phyloP scores from a whole-genome alignment of 768 basidiomycete genomes.

The Pulveroboletus ravenelii region DNA sequence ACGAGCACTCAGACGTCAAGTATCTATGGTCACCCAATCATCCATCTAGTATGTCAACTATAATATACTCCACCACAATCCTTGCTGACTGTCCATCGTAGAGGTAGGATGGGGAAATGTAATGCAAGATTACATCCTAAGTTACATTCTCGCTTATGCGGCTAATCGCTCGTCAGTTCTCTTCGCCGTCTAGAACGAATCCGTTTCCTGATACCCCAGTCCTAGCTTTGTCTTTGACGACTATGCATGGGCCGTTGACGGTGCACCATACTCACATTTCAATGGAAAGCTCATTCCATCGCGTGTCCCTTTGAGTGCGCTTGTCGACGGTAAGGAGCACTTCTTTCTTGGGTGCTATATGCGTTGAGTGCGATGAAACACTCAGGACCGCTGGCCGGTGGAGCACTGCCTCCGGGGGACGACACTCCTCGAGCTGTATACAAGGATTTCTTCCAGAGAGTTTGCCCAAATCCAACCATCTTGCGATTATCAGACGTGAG shows the following conservation, averaged over 20 bases:
- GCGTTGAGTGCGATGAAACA: not conserved
- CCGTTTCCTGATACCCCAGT: not conserved
- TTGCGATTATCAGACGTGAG: not conserved
- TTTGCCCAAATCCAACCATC: not conserved
- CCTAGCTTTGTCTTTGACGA: not conserved
- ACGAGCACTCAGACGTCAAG: not conserved
- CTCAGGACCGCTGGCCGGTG: not conserved
- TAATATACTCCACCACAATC: not conserved
- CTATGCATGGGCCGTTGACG: not conserved
- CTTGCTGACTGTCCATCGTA: not conserved
- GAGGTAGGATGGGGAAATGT: not conserved
- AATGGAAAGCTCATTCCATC: slow-evolving; percentile 1
- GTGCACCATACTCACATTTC: not conserved
- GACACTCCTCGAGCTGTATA: not conserved
- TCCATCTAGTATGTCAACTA: not conserved
- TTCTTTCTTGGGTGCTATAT: not conserved
- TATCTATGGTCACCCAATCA: not conserved
- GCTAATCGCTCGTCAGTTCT: slow-evolving; percentile 1
- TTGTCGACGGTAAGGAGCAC: not conserved
- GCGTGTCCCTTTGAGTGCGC: not conserved
- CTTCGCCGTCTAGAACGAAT: not conserved
- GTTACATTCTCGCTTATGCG: not conserved
- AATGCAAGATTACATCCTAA: slow-evolving; percentile 2
- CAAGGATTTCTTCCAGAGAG: not conserved
- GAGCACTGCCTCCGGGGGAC: not conserved